Evolutionary conservation across 192 early-diverging fungal species (phyloP), one percentile per base, ranked within the genome.

Genomic region (Backusella tarrabulga): DNA sequence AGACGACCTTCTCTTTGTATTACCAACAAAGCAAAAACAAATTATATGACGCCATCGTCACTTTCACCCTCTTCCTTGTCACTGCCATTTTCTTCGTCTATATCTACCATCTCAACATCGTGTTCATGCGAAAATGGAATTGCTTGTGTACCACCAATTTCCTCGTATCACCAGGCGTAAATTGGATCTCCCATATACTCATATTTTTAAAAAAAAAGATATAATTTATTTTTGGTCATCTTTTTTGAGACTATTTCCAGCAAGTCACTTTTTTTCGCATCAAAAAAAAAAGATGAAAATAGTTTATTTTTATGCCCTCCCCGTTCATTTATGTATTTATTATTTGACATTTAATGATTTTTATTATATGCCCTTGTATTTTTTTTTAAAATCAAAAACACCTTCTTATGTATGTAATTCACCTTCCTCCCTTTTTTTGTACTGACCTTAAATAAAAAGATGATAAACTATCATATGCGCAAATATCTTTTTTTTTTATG

Each of bases 71-170:
- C 42, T 34, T 72, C 71, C 0, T 72, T 42, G 26, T 63, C 56
- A 63, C 26, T 63, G 1, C 56, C 21, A 63, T 34, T 72, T 26
- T 72, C 71, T 12, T 70, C 68, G 3, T 72, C 71, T 44, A 9
- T 72, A 34, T 72, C 71, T 15, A 44, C 42, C 26, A 46, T 72
- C 26, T 72, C 71, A 72, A 72, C 71, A 72, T 72, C 42, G 44
- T 72, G 71, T 72, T 72, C 71, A 72, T 72, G 71, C 71, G 71
- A 72, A 72, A 44, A 72, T 72, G 42, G 29, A 72, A 41, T 29
- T 32, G 34, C 42, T 19, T 72, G 21, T 72, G 71, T 72, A 2
- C 71, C 7, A 41, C 71, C 71, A 29, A 26, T 63, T 29, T 26
- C 56, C 26, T 60, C 12, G 56, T 60, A 60, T 60, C 56, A 60